These are phyloP conservation scores for Buddleja alternifolia DNA, from an alignment of 257 asterid genomes.

Conservation along the genomic window DNA sequence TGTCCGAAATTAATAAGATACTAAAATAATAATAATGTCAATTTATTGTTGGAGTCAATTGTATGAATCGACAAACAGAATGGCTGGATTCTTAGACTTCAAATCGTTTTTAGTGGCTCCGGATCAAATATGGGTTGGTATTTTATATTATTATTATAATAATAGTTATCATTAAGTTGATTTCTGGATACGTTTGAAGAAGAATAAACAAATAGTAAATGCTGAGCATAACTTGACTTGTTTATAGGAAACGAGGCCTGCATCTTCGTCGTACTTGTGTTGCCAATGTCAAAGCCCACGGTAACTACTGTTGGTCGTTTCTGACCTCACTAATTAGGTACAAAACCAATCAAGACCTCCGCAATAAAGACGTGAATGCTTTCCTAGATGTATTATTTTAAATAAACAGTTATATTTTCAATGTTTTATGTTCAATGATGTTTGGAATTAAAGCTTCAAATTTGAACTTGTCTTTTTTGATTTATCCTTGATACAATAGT, in stretches of 20 bases:
- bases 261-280: neutral
- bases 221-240: constrained; percentile 16
- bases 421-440: too few species aligned
- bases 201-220: constrained; percentile 4
- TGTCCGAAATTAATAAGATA: too few species aligned
- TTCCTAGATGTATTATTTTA: too few species aligned
- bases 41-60: neutral
- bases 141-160: neutral
- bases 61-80: constrained; percentile 20
- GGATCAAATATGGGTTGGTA: neutral
- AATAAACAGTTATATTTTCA: too few species aligned
- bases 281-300: constrained; percentile 25
- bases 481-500: too few species aligned
- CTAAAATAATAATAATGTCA: neutral
- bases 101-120: too few species aligned
- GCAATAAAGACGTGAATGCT: neutral
- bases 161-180: too few species aligned
- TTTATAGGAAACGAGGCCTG: neutral
- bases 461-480: neutral
- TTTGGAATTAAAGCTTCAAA: too few species aligned
- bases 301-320: constrained; percentile 1
- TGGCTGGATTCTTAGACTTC: neutral
- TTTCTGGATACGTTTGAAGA: neutral
- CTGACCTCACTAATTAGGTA: constrained; percentile 38
- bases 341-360: constrained; percentile 6